Evolutionary conservation across 306 rosid genomes (phyloP).

Genomic region (Inga leiocalycina): DNA sequence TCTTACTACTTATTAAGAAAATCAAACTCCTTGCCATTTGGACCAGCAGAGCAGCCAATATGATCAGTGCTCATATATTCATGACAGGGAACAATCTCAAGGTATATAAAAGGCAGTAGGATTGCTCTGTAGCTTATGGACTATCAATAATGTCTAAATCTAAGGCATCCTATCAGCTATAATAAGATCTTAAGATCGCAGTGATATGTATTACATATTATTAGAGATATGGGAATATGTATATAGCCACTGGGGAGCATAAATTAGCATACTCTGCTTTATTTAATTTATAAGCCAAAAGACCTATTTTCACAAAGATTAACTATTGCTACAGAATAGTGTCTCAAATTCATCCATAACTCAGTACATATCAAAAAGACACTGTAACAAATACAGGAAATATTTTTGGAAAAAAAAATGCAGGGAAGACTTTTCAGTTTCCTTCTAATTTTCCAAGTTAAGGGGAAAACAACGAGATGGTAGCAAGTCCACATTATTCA

Average conservation of each 20-base stretch:
- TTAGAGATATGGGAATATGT: not conserved
- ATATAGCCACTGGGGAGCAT: not conserved
- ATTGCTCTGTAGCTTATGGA: not conserved
- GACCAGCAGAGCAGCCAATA: not conserved
- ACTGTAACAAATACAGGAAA: not conserved
- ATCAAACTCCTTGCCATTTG: not conserved
- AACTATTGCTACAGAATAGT: not conserved
- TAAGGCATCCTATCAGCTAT: conserved; percentile 17
- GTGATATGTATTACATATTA: not conserved
- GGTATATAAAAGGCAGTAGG: conserved; percentile 1
- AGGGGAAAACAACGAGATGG: not conserved
- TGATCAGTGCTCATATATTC: not conserved
- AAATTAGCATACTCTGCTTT: conserved; percentile 19
- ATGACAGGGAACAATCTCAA: not conserved
- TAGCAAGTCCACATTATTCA: not conserved
- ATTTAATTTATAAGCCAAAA: not conserved
- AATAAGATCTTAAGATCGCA: not conserved
- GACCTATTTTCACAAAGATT: not conserved
- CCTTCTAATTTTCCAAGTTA: not conserved
- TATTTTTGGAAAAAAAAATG: not conserved
- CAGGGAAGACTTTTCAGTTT: not conserved
- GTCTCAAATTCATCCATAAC: not conserved
- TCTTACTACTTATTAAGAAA: not conserved
- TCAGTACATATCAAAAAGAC: not conserved
- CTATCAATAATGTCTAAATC: not conserved